Conservation (phyloP, 1,284 basidiomycete species). For the Hemileia vastatrix region DNA sequence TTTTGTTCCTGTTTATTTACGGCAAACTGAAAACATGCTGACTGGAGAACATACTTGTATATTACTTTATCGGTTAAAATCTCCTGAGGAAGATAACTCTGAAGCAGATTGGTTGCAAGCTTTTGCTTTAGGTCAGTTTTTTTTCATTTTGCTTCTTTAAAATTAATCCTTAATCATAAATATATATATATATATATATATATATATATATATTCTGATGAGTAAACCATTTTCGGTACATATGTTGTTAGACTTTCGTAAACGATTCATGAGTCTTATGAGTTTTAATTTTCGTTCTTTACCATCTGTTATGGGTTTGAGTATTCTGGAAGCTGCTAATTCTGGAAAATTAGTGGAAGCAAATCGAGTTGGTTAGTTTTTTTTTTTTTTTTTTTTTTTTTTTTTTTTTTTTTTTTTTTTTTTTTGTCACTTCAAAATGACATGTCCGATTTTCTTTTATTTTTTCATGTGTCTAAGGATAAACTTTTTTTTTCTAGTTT, state of each 20-base stretch:
- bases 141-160: neutral
- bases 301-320: constrained; percentile 71
- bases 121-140: constrained; percentile 67
- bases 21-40: constrained; percentile 85
- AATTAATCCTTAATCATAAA: neutral
- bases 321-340: constrained; percentile 75
- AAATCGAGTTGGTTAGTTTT: constrained; percentile 1
- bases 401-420: too few relatives aligned
- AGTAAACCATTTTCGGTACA: neutral
- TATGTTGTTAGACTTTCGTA: constrained; percentile 64
- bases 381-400: too few relatives aligned
- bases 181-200: too few relatives aligned
- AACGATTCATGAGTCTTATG: constrained; percentile 76
- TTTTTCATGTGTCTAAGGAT: too few relatives aligned
- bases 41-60: constrained; percentile 96
- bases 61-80: constrained; percentile 73
- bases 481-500: neutral
- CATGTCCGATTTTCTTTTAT: too few relatives aligned
- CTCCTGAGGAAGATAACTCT: constrained; percentile 44
- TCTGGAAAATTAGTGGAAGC: constrained; percentile 48
- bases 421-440: too few relatives aligned
- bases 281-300: constrained; percentile 95
- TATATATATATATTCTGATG: neutral
- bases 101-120: constrained; percentile 67
- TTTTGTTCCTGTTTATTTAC: constrained; percentile 81